Percentiles rank a stretch among this genome's conserved stretches.
Conservation (phyloP, 2,329 filamentous ascomycete genomes). For the Pestalotiopsis sp. region DNA sequence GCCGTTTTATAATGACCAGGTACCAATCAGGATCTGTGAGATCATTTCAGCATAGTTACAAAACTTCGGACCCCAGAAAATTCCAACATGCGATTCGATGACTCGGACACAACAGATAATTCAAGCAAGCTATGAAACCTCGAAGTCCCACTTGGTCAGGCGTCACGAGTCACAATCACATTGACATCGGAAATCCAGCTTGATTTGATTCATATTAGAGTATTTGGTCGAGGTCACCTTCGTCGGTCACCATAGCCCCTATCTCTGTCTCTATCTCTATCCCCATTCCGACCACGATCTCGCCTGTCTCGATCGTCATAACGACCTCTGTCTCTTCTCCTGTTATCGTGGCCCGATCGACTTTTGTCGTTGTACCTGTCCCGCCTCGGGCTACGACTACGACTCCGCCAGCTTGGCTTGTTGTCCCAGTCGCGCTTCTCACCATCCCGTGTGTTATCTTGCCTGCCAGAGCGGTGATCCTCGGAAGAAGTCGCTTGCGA, state of each 20-base stretch:
- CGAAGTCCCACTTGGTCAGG: no score
- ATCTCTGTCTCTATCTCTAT: slow-evolving; percentile 24
- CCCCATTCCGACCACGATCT: slow-evolving; percentile 23
- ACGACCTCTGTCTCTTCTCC: slow-evolving; percentile 18
- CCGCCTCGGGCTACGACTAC: slow-evolving; percentile 33
- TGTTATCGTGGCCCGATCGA: slow-evolving; percentile 15
- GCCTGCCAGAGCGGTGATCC: slow-evolving; percentile 28
- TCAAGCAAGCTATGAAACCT: no score
- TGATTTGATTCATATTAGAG: neutral
- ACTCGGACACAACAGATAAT: no score
- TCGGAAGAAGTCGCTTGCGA: slow-evolving; percentile 37
- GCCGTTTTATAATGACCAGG: slow-evolving; percentile 65
- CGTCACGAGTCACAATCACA: neutral
- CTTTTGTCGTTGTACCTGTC: slow-evolving; percentile 19
- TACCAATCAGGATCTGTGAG: slow-evolving; percentile 60
- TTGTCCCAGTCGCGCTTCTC: slow-evolving; percentile 28
- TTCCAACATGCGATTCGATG: no score
- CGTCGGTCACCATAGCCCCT: slow-evolving; percentile 21
- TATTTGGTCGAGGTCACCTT: slow-evolving; percentile 19
- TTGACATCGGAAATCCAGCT: neutral
- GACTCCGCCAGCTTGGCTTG: slow-evolving; percentile 32
- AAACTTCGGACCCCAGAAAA: neutral
- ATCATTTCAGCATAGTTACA: slow-evolving; percentile 30
- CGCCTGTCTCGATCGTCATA: slow-evolving; percentile 25
- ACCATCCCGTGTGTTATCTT: slow-evolving; percentile 27